Conservation (phyloP, 257 asterid genomes). For the Catharanthus roseus region DNA sequence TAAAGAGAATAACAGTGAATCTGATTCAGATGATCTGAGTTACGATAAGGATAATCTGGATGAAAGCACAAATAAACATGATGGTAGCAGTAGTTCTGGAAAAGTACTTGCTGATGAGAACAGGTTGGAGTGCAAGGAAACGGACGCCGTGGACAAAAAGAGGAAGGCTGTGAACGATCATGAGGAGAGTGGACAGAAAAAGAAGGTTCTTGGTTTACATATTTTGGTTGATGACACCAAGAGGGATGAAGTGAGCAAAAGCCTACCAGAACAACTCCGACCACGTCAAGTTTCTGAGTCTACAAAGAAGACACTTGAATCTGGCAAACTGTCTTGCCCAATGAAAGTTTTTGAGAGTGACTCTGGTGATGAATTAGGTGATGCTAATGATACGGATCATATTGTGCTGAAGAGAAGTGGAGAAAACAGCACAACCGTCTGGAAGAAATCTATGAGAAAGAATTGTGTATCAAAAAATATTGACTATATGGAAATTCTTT, state of each 20-base stretch:
- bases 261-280: slow-evolving; percentile 13
- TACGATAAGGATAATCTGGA: neutral
- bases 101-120: neutral
- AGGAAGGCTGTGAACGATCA: neutral
- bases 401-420: no score
- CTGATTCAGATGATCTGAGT: slow-evolving; percentile 3
- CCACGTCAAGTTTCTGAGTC: slow-evolving; percentile 19
- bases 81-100: neutral
- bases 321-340: slow-evolving; percentile 1
- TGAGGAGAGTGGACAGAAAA: slow-evolving; percentile 9
- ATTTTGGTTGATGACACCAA: neutral
- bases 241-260: slow-evolving; percentile 4
- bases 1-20: neutral
- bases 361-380: no score
- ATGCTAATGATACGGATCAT: no score
- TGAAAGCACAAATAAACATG: neutral
- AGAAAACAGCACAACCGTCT: no score
- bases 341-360: no score
- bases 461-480: no score
- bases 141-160: neutral
- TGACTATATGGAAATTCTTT: slow-evolving; percentile 25
- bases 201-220: slow-evolving; percentile 12
- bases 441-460: slow-evolving; percentile 12
- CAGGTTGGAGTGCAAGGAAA: neutral
- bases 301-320: slow-evolving; percentile 6